A percentile compares a stretch with the other conserved stretches of the same genome.
phyloP scores from a whole-genome alignment of 2,329 filamentous ascomycete genomes.

The Nemania abortiva region DNA sequence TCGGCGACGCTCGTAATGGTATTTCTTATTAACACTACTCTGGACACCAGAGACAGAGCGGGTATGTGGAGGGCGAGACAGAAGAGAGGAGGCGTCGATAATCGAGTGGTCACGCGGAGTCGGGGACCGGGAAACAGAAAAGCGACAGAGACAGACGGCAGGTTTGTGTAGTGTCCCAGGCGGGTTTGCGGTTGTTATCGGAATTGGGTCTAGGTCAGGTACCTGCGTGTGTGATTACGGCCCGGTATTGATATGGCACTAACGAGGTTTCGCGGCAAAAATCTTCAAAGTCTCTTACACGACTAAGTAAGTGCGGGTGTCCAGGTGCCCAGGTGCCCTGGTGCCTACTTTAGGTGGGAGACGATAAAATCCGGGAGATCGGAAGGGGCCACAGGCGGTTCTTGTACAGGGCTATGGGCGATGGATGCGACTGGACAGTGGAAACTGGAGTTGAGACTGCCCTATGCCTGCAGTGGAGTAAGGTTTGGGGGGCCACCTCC shows the following conservation, averaged over 20 bases:
- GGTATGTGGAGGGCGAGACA: conserved; percentile 14
- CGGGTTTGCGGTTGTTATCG: conserved; percentile 25
- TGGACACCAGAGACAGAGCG: conserved; percentile 10
- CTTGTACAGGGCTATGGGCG: conserved; percentile 31
- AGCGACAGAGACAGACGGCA: conserved; percentile 19
- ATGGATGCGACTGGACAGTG: conserved; percentile 17
- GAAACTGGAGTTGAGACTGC: conserved; percentile 25
- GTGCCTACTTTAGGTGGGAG: conserved; percentile 21
- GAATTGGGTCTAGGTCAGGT: conserved; percentile 14
- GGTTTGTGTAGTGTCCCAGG: conserved; percentile 7
- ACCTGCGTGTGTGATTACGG: too few species aligned
- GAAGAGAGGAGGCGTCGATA: not conserved
- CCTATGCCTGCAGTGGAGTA: conserved; percentile 25
- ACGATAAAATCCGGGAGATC: conserved; percentile 51
- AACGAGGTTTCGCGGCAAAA: conserved; percentile 38
- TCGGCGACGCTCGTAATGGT: conserved; percentile 16
- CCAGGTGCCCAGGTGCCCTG: too few species aligned
- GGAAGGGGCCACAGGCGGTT: conserved; percentile 43
- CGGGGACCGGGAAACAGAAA: conserved; percentile 22
- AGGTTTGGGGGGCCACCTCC: conserved; percentile 28
- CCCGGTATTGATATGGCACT: conserved; percentile 2
- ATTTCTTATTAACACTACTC: conserved; percentile 9
- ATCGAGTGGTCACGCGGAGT: conserved; percentile 20
- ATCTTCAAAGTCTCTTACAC: conserved; percentile 25
- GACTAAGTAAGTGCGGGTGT: not conserved